phyloP scores from a whole-genome alignment of 352 stramenopile genomes.

The Phytophthora cactorum region DNA sequence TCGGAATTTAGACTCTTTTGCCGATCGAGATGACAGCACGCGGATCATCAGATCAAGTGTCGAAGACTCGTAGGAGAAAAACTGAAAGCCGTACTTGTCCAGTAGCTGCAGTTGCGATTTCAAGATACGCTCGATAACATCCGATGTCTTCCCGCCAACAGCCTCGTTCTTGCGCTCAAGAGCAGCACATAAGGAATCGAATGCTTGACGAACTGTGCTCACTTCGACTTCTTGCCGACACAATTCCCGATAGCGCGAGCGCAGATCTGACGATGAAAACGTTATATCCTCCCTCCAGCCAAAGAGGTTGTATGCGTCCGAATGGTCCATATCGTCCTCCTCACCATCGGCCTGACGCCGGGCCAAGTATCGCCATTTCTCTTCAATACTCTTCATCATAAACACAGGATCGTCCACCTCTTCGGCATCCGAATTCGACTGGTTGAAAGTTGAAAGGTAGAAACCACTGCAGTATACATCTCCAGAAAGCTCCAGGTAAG shows the following conservation, averaged over 20 bases:
- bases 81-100: conserved; percentile 78
- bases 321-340: conserved; percentile 51
- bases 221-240: conserved; percentile 56
- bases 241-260: conserved; percentile 68
- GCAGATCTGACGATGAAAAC: conserved; percentile 61
- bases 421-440: conserved; percentile 59
- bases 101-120: conserved; percentile 68
- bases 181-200: conserved; percentile 58
- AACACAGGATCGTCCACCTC: conserved; percentile 78
- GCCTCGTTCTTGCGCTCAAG: conserved; percentile 61
- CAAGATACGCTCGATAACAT: conserved; percentile 77
- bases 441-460: conserved; percentile 72
- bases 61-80: conserved; percentile 79
- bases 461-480: conserved; percentile 82
- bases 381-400: conserved; percentile 79
- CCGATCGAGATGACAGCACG: conserved; percentile 25
- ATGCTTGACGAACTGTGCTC: conserved; percentile 59
- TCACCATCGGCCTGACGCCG: conserved; percentile 54
- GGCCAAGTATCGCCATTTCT: conserved; percentile 72
- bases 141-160: conserved; percentile 57
- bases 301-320: conserved; percentile 69
- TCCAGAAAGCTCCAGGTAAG: conserved; percentile 72
- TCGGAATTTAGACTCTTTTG: conserved; percentile 27
- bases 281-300: conserved; percentile 56
- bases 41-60: conserved; percentile 65